phyloP scores from a whole-genome alignment of 2,329 filamentous ascomycete species.

The Dactylellina haptotyla region DNA sequence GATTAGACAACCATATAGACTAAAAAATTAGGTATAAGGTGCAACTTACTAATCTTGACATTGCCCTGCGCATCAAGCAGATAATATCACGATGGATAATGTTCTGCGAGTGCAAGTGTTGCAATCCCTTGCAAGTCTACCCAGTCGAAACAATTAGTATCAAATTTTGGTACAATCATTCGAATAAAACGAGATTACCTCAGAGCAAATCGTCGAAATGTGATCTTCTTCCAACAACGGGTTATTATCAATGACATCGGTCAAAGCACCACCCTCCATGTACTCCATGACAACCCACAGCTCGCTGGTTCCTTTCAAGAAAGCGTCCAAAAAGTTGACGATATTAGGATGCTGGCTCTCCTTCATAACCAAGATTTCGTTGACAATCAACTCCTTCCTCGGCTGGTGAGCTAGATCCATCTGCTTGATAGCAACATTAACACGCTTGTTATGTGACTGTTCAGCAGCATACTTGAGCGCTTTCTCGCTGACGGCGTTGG shows the following conservation, averaged over 20 bases:
- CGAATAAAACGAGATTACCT: slow-evolving; percentile 70
- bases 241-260: slow-evolving; percentile 99
- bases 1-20: slow-evolving; percentile 26
- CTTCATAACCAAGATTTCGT: slow-evolving; percentile 99
- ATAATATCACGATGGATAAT: slow-evolving; percentile 99
- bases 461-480: slow-evolving; percentile 75
- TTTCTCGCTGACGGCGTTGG: slow-evolving; percentile 80
- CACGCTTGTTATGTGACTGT: slow-evolving; percentile 75
- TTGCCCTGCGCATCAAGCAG: slow-evolving; percentile 91
- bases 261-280: slow-evolving; percentile 97
- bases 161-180: slow-evolving; percentile 8
- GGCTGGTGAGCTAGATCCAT: slow-evolving; percentile 99
- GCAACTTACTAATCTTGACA: slow-evolving; percentile 94
- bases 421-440: slow-evolving; percentile 90
- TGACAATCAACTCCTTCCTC: slow-evolving; percentile 96
- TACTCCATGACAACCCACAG: slow-evolving; percentile 99
- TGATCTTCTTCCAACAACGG: slow-evolving; percentile 88
- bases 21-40: neutral
- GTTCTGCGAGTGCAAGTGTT: slow-evolving; percentile 92
- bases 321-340: slow-evolving; percentile 97
- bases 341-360: slow-evolving; percentile 98
- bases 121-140: slow-evolving; percentile 92
- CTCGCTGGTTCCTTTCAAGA: slow-evolving; percentile 94
- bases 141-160: neutral
- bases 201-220: slow-evolving; percentile 94